phyloP scores from a whole-genome alignment of 495 filamentous ascomycete genomes.

The Penicillium bialowiezense region DNA sequence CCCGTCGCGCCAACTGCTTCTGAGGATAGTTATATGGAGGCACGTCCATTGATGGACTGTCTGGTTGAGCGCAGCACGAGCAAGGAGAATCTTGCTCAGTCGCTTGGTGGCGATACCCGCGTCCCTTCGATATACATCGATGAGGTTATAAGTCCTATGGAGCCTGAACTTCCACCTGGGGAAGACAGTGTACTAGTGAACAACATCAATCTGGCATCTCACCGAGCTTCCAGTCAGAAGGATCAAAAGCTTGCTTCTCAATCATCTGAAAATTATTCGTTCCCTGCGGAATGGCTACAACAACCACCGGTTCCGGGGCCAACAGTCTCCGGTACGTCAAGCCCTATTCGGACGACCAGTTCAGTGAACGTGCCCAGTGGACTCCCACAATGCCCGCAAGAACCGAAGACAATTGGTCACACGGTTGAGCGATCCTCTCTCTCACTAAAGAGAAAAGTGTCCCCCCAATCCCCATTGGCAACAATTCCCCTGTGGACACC shows the following conservation, averaged over 20 bases:
- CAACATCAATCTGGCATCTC: conserved; percentile 28
- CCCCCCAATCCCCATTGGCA: conserved; percentile 18
- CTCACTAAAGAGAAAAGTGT: background rate
- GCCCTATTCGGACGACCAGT: background rate
- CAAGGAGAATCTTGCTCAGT: background rate
- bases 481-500: conserved; percentile 25
- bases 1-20: background rate
- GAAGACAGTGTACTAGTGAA: conserved; percentile 15
- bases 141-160: background rate
- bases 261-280: background rate
- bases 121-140: conserved; percentile 26
- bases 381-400: background rate
- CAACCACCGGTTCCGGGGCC: background rate
- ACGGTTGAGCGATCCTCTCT: background rate
- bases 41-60: background rate
- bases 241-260: background rate
- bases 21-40: background rate
- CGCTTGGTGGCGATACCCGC: background rate
- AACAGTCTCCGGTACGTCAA: too few species aligned
- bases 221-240: conserved; percentile 8
- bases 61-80: background rate
- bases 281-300: background rate
- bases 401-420: background rate
- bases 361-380: background rate
- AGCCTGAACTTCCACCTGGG: background rate